Conservation (phyloP, 2,329 filamentous ascomycete species). For the Ramichloridium luteum region DNA sequence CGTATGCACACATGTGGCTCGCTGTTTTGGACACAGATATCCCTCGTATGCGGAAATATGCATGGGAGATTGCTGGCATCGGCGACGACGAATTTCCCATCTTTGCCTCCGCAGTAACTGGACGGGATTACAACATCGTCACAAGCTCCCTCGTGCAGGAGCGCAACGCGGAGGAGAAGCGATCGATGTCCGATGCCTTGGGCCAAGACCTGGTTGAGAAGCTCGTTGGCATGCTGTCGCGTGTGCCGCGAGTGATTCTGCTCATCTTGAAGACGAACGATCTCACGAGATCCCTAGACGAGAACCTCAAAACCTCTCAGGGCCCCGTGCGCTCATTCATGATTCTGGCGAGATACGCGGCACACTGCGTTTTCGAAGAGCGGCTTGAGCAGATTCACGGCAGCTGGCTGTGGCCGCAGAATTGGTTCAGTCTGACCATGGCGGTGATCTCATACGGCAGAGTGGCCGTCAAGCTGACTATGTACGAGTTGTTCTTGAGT, state of each 20-base stretch:
- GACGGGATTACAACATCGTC: constrained; percentile 74
- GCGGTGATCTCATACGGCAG: constrained; percentile 44
- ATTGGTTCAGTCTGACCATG: constrained; percentile 37
- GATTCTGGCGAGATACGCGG: constrained; percentile 52
- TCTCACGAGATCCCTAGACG: constrained; percentile 82
- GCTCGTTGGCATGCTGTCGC: constrained; percentile 73
- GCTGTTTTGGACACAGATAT: constrained; percentile 88
- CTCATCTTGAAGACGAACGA: constrained; percentile 97
- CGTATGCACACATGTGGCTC: constrained; percentile 95
- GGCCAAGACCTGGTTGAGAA: constrained; percentile 72
- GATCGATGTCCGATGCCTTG: constrained; percentile 70
- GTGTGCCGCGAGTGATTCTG: constrained; percentile 83
- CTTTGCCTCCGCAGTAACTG: constrained; percentile 92
- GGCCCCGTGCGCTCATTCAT: constrained; percentile 51
- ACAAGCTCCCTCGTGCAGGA: constrained; percentile 41
- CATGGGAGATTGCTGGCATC: constrained; percentile 78
- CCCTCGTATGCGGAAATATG: constrained; percentile 72
- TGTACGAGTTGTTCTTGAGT: constrained; percentile 47
- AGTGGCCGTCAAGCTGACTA: constrained; percentile 44
- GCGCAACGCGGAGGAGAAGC: constrained; percentile 65
- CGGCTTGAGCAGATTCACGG: constrained; percentile 41
- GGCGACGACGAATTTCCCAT: constrained; percentile 83
- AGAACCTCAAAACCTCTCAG: constrained; percentile 65
- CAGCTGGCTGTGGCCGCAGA: constrained; percentile 40
- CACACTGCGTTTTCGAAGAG: constrained; percentile 50